A percentile compares a stretch with the other conserved stretches of the same genome.
Evolutionary conservation across 306 rosid species (phyloP).

Genomic region (Citrullus mucosospermus): DNA sequence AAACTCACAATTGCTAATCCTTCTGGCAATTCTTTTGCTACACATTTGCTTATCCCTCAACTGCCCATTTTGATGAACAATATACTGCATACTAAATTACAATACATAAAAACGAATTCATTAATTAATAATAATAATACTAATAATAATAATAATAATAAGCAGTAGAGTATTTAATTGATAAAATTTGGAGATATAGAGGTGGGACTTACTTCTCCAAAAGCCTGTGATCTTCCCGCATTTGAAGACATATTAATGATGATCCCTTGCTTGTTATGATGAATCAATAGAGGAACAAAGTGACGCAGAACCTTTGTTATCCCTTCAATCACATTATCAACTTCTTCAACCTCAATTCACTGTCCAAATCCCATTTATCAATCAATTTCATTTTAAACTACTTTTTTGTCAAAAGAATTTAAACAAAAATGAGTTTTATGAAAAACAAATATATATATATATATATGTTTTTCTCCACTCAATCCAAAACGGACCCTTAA

Average conservation of each 20-base stretch:
- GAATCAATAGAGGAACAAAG: slow-evolving; percentile 57
- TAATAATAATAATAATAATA: too few relatives aligned
- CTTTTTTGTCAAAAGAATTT: too few relatives aligned
- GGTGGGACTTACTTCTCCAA: neutral
- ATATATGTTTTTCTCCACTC: too few relatives aligned
- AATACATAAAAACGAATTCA: neutral
- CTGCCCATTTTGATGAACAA: neutral
- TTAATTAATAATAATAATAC: too few relatives aligned
- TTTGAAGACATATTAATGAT: slow-evolving; percentile 84
- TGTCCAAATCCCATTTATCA: neutral
- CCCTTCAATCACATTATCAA: slow-evolving; percentile 63
- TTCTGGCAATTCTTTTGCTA: neutral
- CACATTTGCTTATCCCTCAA: neutral
- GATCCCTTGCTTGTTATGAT: slow-evolving; percentile 22
- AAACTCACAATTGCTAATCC: neutral
- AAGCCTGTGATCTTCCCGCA: slow-evolving; percentile 46
- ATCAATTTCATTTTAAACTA: too few relatives aligned
- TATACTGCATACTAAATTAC: neutral
- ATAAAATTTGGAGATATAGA: too few relatives aligned
- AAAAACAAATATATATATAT: too few relatives aligned
- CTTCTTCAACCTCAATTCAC: slow-evolving; percentile 60
- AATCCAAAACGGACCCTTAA: too few relatives aligned
- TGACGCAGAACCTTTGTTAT: slow-evolving; percentile 56
- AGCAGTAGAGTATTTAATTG: too few relatives aligned
- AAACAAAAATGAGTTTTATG: too few relatives aligned